These are phyloP conservation scores for Metschnikowia continentalis DNA, from an alignment of 805 yeast genomes.

Conservation along the genomic window DNA sequence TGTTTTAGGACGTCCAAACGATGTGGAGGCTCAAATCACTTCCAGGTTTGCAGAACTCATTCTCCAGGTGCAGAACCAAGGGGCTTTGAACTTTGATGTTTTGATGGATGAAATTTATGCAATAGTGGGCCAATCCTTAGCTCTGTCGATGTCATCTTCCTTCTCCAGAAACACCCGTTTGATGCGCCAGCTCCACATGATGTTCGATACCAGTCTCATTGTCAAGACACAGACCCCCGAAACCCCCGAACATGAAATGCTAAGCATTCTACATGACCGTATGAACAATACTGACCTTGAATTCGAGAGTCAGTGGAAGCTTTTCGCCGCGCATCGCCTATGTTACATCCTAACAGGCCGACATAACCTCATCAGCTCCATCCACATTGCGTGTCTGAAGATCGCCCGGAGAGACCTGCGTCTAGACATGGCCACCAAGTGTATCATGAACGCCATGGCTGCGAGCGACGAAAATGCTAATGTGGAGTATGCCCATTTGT, in stretches of 20 bases:
- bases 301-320: conserved; percentile 56
- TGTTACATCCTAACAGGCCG: conserved; percentile 26
- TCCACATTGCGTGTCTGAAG: conserved; percentile 57
- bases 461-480: conserved; percentile 46
- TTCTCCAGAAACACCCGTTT: conserved; percentile 34
- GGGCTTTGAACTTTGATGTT: conserved; percentile 29
- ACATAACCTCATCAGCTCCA: conserved; percentile 40
- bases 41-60: conserved; percentile 66
- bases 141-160: conserved; percentile 34
- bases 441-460: conserved; percentile 58
- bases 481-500: conserved; percentile 71
- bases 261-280: conserved; percentile 24
- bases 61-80: conserved; percentile 34
- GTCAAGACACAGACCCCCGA: conserved; percentile 12
- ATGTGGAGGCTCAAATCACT: conserved; percentile 51
- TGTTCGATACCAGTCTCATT: conserved; percentile 32
- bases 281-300: conserved; percentile 35
- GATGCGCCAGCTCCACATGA: conserved; percentile 35
- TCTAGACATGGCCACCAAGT: conserved; percentile 66
- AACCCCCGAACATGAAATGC: conserved; percentile 12
- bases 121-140: conserved; percentile 57
- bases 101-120: conserved; percentile 50
- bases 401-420: conserved; percentile 66
- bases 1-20: conserved; percentile 34
- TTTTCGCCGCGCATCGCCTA: conserved; percentile 57